phyloP scores from a whole-genome alignment of 306 rosid species.

The Prinsepia uniflora region DNA sequence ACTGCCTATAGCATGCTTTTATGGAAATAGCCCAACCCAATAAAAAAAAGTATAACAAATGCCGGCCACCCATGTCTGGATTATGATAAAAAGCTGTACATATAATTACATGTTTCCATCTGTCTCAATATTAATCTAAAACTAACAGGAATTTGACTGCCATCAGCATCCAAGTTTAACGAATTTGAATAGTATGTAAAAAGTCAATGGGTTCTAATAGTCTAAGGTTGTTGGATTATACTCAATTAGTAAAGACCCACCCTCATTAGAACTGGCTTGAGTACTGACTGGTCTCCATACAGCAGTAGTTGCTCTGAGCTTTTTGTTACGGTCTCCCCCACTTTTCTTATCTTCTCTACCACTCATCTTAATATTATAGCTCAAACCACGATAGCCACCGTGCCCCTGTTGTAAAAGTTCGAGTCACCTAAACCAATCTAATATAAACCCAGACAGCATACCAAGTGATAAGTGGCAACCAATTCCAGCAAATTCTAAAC shows the following conservation, averaged over 20 bases:
- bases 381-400: conserved; percentile 35
- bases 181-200: background rate
- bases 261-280: conserved; percentile 47
- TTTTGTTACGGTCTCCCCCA: conserved; percentile 30
- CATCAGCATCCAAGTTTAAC: background rate
- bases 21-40: background rate
- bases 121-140: background rate
- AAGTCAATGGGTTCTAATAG: background rate
- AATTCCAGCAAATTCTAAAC: background rate
- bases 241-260: conserved; percentile 30
- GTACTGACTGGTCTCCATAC: conserved; percentile 66
- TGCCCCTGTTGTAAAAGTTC: conserved; percentile 32
- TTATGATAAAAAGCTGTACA: background rate
- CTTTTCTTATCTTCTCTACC: conserved; percentile 38
- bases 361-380: conserved; percentile 42
- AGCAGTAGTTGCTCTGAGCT: conserved; percentile 30
- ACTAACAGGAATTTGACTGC: background rate
- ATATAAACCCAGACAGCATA: background rate
- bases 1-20: background rate
- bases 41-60: too few relatives aligned
- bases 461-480: background rate
- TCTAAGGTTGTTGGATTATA: background rate
- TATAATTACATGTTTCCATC: background rate
- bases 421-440: background rate
- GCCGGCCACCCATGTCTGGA: background rate